phyloP scores from a whole-genome alignment of 2,329 filamentous ascomycete genomes.

The Xylaria sp. region DNA sequence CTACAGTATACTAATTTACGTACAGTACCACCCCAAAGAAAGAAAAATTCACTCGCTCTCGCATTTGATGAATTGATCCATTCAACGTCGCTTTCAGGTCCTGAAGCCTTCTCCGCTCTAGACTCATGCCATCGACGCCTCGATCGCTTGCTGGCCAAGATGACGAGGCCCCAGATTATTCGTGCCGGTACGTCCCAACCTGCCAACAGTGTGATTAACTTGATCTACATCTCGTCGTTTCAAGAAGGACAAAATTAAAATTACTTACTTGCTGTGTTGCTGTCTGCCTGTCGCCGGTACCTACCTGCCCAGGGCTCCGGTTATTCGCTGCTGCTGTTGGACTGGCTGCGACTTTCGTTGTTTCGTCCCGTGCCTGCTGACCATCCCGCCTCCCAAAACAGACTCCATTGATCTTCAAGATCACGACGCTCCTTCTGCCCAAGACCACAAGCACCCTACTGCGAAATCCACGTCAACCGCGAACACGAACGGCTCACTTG shows the following conservation, averaged over 20 bases:
- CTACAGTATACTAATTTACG: slow-evolving; percentile 1
- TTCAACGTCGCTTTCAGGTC: slow-evolving; percentile 26
- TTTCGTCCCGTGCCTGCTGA: slow-evolving; percentile 44
- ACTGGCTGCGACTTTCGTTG: slow-evolving; percentile 11
- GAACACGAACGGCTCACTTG: slow-evolving; percentile 60
- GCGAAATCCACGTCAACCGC: slow-evolving; percentile 58
- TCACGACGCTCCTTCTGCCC: slow-evolving; percentile 80
- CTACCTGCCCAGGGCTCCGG: background rate
- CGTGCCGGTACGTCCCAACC: slow-evolving; percentile 63
- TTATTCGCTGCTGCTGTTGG: background rate
- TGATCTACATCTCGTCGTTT: slow-evolving; percentile 28
- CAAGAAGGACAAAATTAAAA: slow-evolving; percentile 37
- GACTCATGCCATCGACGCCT: slow-evolving; percentile 46
- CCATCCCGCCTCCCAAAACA: slow-evolving; percentile 53
- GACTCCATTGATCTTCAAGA: slow-evolving; percentile 97
- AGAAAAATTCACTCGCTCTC: slow-evolving; percentile 30
- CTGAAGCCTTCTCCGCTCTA: slow-evolving; percentile 33
- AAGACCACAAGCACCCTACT: slow-evolving; percentile 75
- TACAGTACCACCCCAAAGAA: slow-evolving; percentile 23
- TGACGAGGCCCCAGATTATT: slow-evolving; percentile 69
- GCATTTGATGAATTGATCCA: slow-evolving; percentile 36
- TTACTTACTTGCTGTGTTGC: slow-evolving; percentile 39
- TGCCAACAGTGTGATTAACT: slow-evolving; percentile 32
- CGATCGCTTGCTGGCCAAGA: slow-evolving; percentile 53
- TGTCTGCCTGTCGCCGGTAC: background rate